Percentiles rank a stretch among this genome's conserved stretches.
Evolutionary conservation across 1,139 yeast species (phyloP).

Genomic region (Zygosaccharomyces pseudobailii): DNA sequence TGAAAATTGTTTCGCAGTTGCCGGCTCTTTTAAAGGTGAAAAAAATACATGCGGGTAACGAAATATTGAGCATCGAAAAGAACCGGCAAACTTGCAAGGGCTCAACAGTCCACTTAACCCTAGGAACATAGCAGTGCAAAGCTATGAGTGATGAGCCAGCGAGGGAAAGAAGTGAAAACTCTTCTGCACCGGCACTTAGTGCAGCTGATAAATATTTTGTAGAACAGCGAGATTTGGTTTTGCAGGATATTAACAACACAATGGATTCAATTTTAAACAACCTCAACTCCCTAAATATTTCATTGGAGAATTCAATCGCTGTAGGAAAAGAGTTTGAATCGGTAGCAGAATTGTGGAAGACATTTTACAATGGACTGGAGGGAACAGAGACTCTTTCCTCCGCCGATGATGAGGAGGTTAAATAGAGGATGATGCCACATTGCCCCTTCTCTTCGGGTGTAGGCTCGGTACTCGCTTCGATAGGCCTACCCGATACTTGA

Average conservation of each 20-base stretch:
- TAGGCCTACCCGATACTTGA: conserved; percentile 23
- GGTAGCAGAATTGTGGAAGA: conserved; percentile 47
- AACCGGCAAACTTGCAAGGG: not conserved
- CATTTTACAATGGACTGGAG: conserved; percentile 42
- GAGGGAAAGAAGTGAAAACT: not conserved
- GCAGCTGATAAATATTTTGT: conserved; percentile 27
- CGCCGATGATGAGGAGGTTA: conserved; percentile 5
- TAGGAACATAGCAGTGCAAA: not conserved
- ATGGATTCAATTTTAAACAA: conserved; percentile 50
- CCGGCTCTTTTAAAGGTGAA: not conserved
- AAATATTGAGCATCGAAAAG: not conserved
- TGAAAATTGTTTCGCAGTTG: not conserved
- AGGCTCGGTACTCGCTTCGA: conserved; percentile 19
- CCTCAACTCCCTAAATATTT: conserved; percentile 46
- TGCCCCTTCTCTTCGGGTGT: conserved; percentile 8
- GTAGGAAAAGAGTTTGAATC: conserved; percentile 53
- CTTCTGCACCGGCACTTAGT: conserved; percentile 8
- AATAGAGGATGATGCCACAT: not conserved
- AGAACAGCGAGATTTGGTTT: conserved; percentile 29
- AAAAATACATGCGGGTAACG: conserved; percentile 1
- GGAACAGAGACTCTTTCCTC: conserved; percentile 5
- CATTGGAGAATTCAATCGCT: conserved; percentile 47
- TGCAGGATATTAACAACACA: conserved; percentile 34
- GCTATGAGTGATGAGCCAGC: conserved; percentile 1
- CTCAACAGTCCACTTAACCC: not conserved